These are phyloP conservation scores for Neltuma alba DNA, from an alignment of 306 rosid genomes.

Conservation along the genomic window DNA sequence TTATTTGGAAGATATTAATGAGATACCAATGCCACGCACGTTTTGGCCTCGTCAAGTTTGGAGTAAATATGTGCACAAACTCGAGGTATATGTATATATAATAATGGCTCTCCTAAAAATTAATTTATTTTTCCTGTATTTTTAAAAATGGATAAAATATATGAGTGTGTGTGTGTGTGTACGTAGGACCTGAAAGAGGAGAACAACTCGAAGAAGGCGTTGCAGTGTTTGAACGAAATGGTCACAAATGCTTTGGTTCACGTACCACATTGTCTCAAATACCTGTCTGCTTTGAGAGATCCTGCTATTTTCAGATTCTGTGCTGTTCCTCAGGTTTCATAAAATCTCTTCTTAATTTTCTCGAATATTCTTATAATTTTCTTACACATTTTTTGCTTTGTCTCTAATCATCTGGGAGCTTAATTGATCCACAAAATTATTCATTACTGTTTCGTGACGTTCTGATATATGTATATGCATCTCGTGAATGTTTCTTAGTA, in stretches of 20 bases:
- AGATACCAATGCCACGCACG: conserved; percentile 71
- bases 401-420: too few species aligned
- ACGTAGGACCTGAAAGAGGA: conserved; percentile 61
- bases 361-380: too few species aligned
- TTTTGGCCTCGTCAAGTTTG: conserved; percentile 74
- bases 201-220: conserved; percentile 65
- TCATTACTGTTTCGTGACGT: too few species aligned
- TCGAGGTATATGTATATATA: conserved; percentile 65
- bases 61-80: conserved; percentile 65
- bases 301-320: conserved; percentile 60
- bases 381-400: too few species aligned
- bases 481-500: too few species aligned
- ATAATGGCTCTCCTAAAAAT: background rate
- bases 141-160: too few species aligned
- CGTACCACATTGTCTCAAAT: conserved; percentile 53
- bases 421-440: too few species aligned
- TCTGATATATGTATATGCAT: too few species aligned
- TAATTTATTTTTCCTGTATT: too few species aligned
- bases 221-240: conserved; percentile 73
- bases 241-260: conserved; percentile 64
- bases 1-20: conserved; percentile 73
- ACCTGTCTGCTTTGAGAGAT: conserved; percentile 55
- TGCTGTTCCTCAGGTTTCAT: conserved; percentile 68
- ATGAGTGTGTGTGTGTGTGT: too few species aligned
- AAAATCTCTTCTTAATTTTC: background rate